Conservation (phyloP, 2,329 filamentous ascomycete species). For the Colletotrichum tamarilloi region DNA sequence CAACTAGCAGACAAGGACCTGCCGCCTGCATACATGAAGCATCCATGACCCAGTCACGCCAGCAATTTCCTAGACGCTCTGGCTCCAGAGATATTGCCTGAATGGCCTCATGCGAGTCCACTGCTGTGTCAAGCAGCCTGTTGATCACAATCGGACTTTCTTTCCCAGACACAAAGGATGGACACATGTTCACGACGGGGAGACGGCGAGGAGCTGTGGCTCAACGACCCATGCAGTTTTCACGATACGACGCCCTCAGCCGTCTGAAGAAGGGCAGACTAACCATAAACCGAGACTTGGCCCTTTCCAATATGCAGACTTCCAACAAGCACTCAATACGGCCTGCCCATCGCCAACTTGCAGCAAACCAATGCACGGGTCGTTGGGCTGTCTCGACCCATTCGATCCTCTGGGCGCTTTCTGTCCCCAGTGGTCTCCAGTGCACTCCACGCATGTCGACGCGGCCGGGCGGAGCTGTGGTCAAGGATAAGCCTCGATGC, state of each 20-base stretch:
- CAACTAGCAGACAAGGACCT: background rate
- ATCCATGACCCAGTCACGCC: background rate
- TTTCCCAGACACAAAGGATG: background rate
- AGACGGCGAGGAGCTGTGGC: background rate
- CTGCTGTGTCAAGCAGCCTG: background rate
- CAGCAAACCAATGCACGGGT: background rate
- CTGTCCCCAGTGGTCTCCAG: background rate
- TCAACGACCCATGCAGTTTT: background rate
- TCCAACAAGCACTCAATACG: background rate
- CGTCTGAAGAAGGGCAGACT: background rate
- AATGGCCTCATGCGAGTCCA: conserved; percentile 3
- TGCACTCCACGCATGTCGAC: background rate
- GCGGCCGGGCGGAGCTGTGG: conserved; percentile 7
- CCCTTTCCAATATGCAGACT: background rate
- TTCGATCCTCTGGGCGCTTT: background rate
- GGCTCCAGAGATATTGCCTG: background rate
- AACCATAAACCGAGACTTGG: conserved; percentile 2
- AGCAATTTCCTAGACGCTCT: background rate
- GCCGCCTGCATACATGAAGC: too few relatives aligned
- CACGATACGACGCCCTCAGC: background rate
- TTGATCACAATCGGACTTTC: background rate
- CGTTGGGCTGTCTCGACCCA: background rate
- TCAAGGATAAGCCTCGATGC: background rate
- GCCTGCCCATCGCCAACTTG: background rate
- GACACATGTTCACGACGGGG: background rate